A percentile compares a stretch with the other conserved stretches of the same genome.
These are phyloP conservation scores for Neonectria neomacrospora DNA, from an alignment of 2,329 filamentous ascomycete genomes.

Conservation along the genomic window DNA sequence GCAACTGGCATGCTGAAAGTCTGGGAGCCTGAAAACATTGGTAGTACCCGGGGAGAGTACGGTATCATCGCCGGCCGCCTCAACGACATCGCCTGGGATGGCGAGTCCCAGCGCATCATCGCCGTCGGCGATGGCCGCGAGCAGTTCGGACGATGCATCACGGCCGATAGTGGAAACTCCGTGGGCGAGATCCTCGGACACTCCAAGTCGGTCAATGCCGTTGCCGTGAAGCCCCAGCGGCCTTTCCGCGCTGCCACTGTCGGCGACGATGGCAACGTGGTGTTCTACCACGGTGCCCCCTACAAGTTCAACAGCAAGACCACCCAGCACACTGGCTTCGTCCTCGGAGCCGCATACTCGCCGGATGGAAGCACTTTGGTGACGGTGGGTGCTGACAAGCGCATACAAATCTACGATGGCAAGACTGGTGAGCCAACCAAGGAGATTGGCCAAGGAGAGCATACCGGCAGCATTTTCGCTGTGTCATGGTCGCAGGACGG, in stretches of 20 bases:
- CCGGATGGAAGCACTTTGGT: slow-evolving; percentile 86
- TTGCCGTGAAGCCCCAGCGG: slow-evolving; percentile 88
- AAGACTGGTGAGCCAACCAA: slow-evolving; percentile 88
- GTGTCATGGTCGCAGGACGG: slow-evolving; percentile 92
- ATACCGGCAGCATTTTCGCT: slow-evolving; percentile 92
- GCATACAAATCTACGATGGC: slow-evolving; percentile 94
- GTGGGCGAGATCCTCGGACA: slow-evolving; percentile 95
- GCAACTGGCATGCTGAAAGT: slow-evolving; percentile 85
- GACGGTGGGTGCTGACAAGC: slow-evolving; percentile 91
- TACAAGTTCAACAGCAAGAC: slow-evolving; percentile 96
- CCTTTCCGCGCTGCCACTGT: slow-evolving; percentile 93
- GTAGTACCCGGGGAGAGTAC: slow-evolving; percentile 92
- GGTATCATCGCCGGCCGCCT: slow-evolving; percentile 93
- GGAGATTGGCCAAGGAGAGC: slow-evolving; percentile 83
- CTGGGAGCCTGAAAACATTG: slow-evolving; percentile 90
- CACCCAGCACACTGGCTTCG: slow-evolving; percentile 85
- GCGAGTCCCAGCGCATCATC: slow-evolving; percentile 95
- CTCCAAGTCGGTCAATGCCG: slow-evolving; percentile 88
- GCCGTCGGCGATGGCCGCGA: slow-evolving; percentile 96
- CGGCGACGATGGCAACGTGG: slow-evolving; percentile 87
- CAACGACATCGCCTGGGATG: slow-evolving; percentile 97
- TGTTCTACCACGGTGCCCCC: slow-evolving; percentile 92
- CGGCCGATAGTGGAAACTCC: slow-evolving; percentile 93
- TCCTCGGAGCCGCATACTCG: slow-evolving; percentile 88
- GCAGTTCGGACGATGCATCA: slow-evolving; percentile 93